Conservation (phyloP, 2,329 filamentous ascomycete species). For the Penicillium glabrum region DNA sequence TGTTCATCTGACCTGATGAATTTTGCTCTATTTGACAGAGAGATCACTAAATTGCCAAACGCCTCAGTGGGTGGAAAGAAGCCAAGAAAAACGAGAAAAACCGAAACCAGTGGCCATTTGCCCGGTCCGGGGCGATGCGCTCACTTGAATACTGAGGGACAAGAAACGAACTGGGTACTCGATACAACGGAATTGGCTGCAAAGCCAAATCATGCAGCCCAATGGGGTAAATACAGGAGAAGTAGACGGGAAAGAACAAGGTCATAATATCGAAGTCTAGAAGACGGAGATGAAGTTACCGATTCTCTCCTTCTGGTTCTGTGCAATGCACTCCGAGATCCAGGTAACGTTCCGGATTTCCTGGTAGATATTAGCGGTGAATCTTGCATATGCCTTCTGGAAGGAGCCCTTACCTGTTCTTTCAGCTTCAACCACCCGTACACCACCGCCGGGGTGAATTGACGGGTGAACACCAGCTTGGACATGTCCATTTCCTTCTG, state of each 20-base stretch:
- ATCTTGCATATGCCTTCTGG: neutral
- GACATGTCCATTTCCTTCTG: constrained; percentile 99
- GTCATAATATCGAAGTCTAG: constrained; percentile 46
- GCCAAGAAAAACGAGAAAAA: constrained; percentile 12
- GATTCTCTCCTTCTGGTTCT: constrained; percentile 99
- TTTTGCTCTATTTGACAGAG: constrained; percentile 30
- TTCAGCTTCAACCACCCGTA: constrained; percentile 97
- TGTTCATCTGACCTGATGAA: constrained; percentile 10
- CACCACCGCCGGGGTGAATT: constrained; percentile 92
- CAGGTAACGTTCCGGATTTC: constrained; percentile 99
- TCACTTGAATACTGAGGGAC: constrained; percentile 23
- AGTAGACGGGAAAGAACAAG: constrained; percentile 8
- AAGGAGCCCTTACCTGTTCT: constrained; percentile 72
- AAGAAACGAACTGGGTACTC: constrained; percentile 33
- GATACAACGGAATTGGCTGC: constrained; percentile 22
- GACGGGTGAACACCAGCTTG: constrained; percentile 90
- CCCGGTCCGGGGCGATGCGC: constrained; percentile 27
- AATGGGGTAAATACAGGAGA: constrained; percentile 18
- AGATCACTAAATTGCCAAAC: constrained; percentile 25
- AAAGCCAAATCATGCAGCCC: constrained; percentile 1
- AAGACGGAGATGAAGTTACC: constrained; percentile 99
- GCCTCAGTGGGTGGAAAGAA: constrained; percentile 20
- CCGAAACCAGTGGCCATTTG: constrained; percentile 19
- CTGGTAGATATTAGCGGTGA: constrained; percentile 49
- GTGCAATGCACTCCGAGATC: constrained; percentile 99